Evolutionary conservation across 805 yeast species (phyloP).

Genomic region (Teunomyces aglyptinius): DNA sequence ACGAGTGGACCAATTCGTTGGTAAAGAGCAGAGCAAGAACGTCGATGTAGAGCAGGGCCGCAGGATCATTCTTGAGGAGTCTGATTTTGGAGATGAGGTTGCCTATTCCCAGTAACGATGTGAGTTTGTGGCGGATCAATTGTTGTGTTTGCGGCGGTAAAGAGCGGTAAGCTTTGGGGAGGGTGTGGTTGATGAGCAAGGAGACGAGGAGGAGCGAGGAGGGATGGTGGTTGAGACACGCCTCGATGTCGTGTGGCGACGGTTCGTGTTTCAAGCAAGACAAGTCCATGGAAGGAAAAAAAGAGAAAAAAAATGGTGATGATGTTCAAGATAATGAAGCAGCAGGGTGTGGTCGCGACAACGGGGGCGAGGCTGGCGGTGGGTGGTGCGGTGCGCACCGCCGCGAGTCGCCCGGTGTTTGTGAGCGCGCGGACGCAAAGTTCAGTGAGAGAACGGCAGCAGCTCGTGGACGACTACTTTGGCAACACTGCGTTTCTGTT

Average conservation of each 20-base stretch:
- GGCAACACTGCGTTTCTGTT: constrained; percentile 16
- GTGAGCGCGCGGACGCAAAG: too few relatives aligned
- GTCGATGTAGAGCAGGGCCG: constrained; percentile 7
- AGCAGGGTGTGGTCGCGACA: not conserved
- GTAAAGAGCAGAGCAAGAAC: constrained; percentile 16
- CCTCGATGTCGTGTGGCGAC: constrained; percentile 5
- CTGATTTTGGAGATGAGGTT: constrained; percentile 23
- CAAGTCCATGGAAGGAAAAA: not conserved
- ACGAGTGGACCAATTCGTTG: constrained; percentile 12
- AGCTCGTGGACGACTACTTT: constrained; percentile 20
- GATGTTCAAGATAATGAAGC: not conserved
- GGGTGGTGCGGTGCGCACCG: too few relatives aligned
- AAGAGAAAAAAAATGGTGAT: not conserved
- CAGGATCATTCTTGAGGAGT: not conserved
- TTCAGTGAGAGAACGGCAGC: not conserved
- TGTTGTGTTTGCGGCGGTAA: constrained; percentile 14
- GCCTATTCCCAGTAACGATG: constrained; percentile 31
- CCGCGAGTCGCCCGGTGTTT: too few relatives aligned
- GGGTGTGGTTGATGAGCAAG: constrained; percentile 27
- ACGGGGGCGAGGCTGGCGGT: too few relatives aligned
- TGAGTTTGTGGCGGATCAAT: constrained; percentile 15
- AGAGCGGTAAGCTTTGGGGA: constrained; percentile 29
- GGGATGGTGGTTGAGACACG: not conserved
- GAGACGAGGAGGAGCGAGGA: constrained; percentile 16
- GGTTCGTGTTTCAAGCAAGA: constrained; percentile 8